These are phyloP conservation scores for Loxodes magnus DNA, from an alignment of 73 alveolate genomes.

Conservation along the genomic window DNA sequence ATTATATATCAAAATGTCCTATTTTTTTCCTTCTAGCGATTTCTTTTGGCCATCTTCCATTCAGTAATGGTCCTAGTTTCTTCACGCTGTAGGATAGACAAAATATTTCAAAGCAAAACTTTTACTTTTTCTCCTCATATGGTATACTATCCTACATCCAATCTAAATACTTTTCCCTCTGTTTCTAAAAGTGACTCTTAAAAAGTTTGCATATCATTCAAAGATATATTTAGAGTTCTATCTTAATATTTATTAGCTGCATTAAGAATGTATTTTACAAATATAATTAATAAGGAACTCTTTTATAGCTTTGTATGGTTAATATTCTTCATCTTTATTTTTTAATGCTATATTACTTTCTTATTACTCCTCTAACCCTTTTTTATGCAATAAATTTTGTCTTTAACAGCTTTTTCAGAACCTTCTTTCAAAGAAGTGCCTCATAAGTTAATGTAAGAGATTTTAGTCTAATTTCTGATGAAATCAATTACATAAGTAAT, in stretches of 20 bases:
- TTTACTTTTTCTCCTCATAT: conserved; percentile 48
- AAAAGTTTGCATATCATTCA: conserved; percentile 50
- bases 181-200: conserved; percentile 60
- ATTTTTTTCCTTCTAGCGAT: conserved; percentile 30
- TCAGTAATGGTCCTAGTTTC: no score
- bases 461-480: conserved; percentile 80
- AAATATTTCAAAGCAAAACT: conserved; percentile 23
- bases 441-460: conserved; percentile 59
- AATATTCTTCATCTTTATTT: conserved; percentile 28
- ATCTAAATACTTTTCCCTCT: conserved; percentile 53
- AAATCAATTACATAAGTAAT: conserved; percentile 77
- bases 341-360: conserved; percentile 28
- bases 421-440: conserved; percentile 61
- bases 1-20: neutral
- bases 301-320: conserved; percentile 28
- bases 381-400: conserved; percentile 37
- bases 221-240: conserved; percentile 48
- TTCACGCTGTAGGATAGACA: conserved; percentile 7
- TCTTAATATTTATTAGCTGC: conserved; percentile 87
- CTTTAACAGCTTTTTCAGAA: conserved; percentile 66
- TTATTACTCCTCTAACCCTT: conserved; percentile 45
- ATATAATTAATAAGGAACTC: conserved; percentile 23
- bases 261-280: conserved; percentile 50
- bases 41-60: conserved; percentile 68
- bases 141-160: conserved; percentile 46